Evolutionary conservation across 768 basidiomycete species (phyloP).

Genomic region (Agrocybe praecox): DNA sequence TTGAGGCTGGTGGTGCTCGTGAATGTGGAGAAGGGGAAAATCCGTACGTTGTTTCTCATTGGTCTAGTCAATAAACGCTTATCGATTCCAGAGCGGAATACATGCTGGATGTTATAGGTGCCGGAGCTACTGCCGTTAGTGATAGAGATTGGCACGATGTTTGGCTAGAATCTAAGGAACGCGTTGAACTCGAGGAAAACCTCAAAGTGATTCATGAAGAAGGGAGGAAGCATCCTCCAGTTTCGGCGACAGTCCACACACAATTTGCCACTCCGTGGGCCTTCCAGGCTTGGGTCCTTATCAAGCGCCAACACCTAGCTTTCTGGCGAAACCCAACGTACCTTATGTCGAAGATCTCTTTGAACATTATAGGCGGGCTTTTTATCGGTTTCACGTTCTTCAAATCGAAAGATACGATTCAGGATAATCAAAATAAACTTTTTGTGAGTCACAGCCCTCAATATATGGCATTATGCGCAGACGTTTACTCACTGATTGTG

Average conservation of each 20-base stretch:
- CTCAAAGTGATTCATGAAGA: slow-evolving; percentile 53
- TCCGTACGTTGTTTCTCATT: slow-evolving; percentile 48
- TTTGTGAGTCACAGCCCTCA: slow-evolving; percentile 51
- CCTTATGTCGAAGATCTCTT: slow-evolving; percentile 55
- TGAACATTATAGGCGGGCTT: slow-evolving; percentile 56
- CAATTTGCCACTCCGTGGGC: slow-evolving; percentile 58
- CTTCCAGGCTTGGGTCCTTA: slow-evolving; percentile 45
- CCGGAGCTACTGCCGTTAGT: slow-evolving; percentile 62
- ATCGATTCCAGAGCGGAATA: slow-evolving; percentile 51
- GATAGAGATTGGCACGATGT: slow-evolving; percentile 57
- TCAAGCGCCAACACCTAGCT: slow-evolving; percentile 43
- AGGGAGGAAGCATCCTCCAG: slow-evolving; percentile 45
- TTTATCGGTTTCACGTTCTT: slow-evolving; percentile 70
- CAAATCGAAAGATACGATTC: slow-evolving; percentile 52
- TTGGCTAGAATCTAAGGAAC: slow-evolving; percentile 44
- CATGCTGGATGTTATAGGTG: slow-evolving; percentile 74
- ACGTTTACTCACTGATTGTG: no score
- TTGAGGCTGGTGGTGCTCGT: slow-evolving; percentile 68
- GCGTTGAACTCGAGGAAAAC: slow-evolving; percentile 31
- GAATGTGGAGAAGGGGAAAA: slow-evolving; percentile 70
- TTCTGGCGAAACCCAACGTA: slow-evolving; percentile 68
- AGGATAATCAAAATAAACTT: slow-evolving; percentile 65
- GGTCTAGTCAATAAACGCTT: slow-evolving; percentile 1
- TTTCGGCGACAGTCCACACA: slow-evolving; percentile 36
- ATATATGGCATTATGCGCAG: no score